Evolutionary conservation across 2,329 filamentous ascomycete species (phyloP).

Genomic region (Pseudocercospora crystallina): DNA sequence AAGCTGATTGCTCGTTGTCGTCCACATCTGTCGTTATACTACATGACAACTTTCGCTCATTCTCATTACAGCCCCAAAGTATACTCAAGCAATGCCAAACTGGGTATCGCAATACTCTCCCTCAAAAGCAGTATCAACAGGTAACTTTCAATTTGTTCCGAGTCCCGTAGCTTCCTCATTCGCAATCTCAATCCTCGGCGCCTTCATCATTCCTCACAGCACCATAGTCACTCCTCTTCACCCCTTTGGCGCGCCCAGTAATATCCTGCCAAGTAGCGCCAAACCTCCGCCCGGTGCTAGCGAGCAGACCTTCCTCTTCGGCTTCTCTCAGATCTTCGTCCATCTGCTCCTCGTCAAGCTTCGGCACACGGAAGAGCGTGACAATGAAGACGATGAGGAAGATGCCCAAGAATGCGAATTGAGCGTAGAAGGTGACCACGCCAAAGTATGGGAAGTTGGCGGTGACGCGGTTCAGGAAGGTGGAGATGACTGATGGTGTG

Average conservation of each 20-base stretch:
- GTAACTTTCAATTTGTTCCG: no score
- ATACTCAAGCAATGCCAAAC: no score
- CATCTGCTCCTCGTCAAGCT: conserved; percentile 70
- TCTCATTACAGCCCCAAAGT: no score
- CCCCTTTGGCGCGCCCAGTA: conserved; percentile 56
- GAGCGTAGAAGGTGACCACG: conserved; percentile 89
- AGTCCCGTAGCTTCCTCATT: no score
- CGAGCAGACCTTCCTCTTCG: conserved; percentile 89
- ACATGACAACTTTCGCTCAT: no score
- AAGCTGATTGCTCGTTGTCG: no score
- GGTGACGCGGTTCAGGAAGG: conserved; percentile 87
- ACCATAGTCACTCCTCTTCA: conserved; percentile 24
- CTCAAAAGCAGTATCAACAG: no score
- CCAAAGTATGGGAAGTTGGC: conserved; percentile 96
- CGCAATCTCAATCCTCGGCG: background rate
- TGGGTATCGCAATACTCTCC: no score
- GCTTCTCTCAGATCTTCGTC: conserved; percentile 89
- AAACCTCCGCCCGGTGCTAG: conserved; percentile 77
- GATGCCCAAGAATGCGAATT: conserved; percentile 81
- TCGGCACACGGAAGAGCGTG: conserved; percentile 76
- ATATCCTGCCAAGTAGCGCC: conserved; percentile 88
- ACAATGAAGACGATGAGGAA: conserved; percentile 81
- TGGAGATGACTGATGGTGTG: conserved; percentile 87
- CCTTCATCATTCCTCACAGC: conserved; percentile 7
- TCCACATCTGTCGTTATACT: no score